Conservation (phyloP, 495 filamentous ascomycete genomes). For the Aspergillus avenaceus region DNA sequence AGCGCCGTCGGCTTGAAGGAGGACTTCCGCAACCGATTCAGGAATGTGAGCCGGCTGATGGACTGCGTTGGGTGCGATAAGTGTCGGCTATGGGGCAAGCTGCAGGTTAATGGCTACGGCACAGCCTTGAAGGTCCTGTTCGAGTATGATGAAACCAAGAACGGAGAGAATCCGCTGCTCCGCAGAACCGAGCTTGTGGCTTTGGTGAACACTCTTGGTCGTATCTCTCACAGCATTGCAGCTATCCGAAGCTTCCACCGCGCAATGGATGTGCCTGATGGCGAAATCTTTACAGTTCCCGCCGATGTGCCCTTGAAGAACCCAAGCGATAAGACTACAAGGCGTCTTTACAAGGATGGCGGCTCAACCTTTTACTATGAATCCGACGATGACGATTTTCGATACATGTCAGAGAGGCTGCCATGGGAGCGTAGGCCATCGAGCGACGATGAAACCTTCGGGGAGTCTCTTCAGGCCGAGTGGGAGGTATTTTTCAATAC, state of each 20-base stretch:
- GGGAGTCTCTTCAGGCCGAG: slow-evolving; percentile 62
- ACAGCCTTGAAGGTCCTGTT: slow-evolving; percentile 94
- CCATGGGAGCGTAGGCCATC: slow-evolving; percentile 35
- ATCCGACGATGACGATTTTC: slow-evolving; percentile 33
- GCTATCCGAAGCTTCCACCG: slow-evolving; percentile 73
- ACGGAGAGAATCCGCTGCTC: slow-evolving; percentile 67
- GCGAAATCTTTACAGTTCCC: slow-evolving; percentile 32
- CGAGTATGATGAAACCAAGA: slow-evolving; percentile 81
- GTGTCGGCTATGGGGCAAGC: slow-evolving; percentile 94
- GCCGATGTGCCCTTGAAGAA: slow-evolving; percentile 18
- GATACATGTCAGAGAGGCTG: slow-evolving; percentile 28
- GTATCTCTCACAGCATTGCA: slow-evolving; percentile 72
- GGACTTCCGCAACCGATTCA: slow-evolving; percentile 95
- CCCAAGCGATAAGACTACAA: slow-evolving; percentile 11
- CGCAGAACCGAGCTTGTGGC: slow-evolving; percentile 90
- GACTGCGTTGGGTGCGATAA: slow-evolving; percentile 99
- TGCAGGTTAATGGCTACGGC: slow-evolving; percentile 95
- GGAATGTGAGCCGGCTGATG: slow-evolving; percentile 94
- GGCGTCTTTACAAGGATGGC: slow-evolving; percentile 30
- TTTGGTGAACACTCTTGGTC: slow-evolving; percentile 86
- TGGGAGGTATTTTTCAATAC: slow-evolving; percentile 56
- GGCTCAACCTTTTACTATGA: slow-evolving; percentile 41
- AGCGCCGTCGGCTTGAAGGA: slow-evolving; percentile 78
- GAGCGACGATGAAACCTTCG: slow-evolving; percentile 35
- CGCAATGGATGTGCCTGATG: slow-evolving; percentile 40